These are phyloP conservation scores for Haematococcus lacustris DNA, from an alignment of 139 green algal species.

Conservation along the genomic window DNA sequence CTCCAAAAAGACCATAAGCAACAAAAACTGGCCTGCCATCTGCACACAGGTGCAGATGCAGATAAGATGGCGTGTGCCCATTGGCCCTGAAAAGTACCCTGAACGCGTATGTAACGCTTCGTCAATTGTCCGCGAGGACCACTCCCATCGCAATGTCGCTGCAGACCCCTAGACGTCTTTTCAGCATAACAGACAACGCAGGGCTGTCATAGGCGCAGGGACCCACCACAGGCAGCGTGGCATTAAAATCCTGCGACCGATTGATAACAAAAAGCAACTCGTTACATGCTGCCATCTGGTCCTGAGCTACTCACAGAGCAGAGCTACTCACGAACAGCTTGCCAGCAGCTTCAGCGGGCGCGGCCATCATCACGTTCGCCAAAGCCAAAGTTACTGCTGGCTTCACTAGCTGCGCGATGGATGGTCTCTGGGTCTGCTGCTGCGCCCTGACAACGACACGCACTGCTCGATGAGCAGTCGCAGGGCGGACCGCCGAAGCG, in stretches of 20 bases:
- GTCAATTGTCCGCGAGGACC: neutral
- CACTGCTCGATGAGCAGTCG: neutral
- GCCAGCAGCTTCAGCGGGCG: conserved; percentile 64
- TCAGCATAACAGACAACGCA: neutral
- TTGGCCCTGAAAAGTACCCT: neutral
- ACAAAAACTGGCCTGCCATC: conserved; percentile 77
- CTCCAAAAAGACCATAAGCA: conserved; percentile 90
- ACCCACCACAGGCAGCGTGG: conserved; percentile 49
- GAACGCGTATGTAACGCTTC: neutral
- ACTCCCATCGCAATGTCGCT: neutral
- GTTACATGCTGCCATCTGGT: neutral
- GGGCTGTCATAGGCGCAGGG: neutral
- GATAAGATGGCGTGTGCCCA: neutral
- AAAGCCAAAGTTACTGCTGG: conserved; percentile 24
- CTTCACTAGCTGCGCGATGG: conserved; percentile 15
- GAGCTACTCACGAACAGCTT: conserved; percentile 45
- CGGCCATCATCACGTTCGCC: conserved; percentile 60
- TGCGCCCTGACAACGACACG: conserved; percentile 9
- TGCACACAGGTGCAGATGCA: conserved; percentile 34
- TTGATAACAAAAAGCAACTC: neutral
- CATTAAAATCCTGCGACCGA: conserved; percentile 66
- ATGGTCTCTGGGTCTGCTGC: conserved; percentile 1
- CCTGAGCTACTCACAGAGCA: neutral
- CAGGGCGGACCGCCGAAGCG: neutral
- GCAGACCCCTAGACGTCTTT: neutral